Evolutionary conservation across 1,284 basidiomycete genomes (phyloP).

Genomic region (Coriolopsis trogii): DNA sequence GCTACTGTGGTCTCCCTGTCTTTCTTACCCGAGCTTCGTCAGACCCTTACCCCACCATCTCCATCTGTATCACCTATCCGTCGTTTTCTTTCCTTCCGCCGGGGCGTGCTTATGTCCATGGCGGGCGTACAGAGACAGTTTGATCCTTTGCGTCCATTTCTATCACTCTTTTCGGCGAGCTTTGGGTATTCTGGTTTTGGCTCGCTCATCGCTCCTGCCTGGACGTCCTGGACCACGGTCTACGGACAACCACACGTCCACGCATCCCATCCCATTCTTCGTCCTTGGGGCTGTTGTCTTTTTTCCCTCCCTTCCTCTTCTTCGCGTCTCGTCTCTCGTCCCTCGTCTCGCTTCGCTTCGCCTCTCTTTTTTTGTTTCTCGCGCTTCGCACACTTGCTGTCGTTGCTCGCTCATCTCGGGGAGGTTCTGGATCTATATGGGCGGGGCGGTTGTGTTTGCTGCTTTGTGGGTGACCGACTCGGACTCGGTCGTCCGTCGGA

Average conservation of each 20-base stretch:
- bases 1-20: background rate
- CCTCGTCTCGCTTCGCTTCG: background rate
- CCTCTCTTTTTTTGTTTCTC: background rate
- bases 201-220: background rate
- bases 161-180: conserved; percentile 1
- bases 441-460: too few species aligned
- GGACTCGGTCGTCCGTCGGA: too few species aligned
- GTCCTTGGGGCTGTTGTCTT: background rate
- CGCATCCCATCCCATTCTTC: background rate
- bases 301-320: background rate
- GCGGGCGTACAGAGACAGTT: too few species aligned
- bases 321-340: background rate
- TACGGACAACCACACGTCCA: too few species aligned
- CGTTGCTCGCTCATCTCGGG: too few species aligned
- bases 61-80: background rate
- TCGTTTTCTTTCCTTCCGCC: too few species aligned
- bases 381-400: background rate
- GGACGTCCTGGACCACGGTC: too few species aligned
- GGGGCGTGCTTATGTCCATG: too few species aligned
- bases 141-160: too few species aligned
- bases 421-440: too few species aligned
- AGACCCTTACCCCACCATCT: background rate
- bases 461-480: too few species aligned
- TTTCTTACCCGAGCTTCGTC: background rate
- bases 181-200: conserved; percentile 17